Base-by-base conservation (phyloP, 441 rosid genomes). In the Aleurites moluccanus region DNA sequence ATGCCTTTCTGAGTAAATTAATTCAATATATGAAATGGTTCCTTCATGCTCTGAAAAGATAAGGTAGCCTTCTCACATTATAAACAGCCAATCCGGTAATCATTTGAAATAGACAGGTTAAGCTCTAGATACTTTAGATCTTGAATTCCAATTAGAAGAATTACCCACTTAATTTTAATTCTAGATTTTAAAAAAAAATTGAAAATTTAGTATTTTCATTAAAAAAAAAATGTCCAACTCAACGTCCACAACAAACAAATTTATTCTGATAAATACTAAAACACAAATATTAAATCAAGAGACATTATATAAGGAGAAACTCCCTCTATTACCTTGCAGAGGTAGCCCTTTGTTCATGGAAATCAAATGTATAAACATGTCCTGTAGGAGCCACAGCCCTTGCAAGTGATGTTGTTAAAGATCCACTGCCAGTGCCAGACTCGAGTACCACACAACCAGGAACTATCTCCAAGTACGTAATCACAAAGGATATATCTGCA, bases 371-470 rank as follows among this genome's bases (percentile, higher is more conserved):
- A 82, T 89, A 90, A n/a, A 92, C 90, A 74, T 90, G 97, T 42
- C 99, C 99, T 6, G 85, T 84, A 33, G 99, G 97, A 84, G 94
- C 94, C 33, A 91, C 89, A 35, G 98, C 97, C 82, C 97, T 81
- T 7, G 96, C 94, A 56, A 92, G 90, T 2, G 99, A 91, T 11
- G 97, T 86, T 0, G 97, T 88, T 72, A 94, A 86, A 35, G 98
- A 92, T 55, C 99, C 98, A 74, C 98, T 95, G 27, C 97, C 99
- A 0, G 98, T 91, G 10, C 99, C 98, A 0, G 94, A 91, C 86
- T 95, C 91, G 13, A 95, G 90, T 75, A 92, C 97, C 80, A 91
- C 30, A 82, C 97, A 89, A 7, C 99, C 97, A 68, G 97, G 97
- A 59, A 91, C 96, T 28, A 92, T 78, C 83, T 94, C 99, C 73